phyloP scores from a whole-genome alignment of 768 basidiomycete genomes.

The Hericium erinaceus region DNA sequence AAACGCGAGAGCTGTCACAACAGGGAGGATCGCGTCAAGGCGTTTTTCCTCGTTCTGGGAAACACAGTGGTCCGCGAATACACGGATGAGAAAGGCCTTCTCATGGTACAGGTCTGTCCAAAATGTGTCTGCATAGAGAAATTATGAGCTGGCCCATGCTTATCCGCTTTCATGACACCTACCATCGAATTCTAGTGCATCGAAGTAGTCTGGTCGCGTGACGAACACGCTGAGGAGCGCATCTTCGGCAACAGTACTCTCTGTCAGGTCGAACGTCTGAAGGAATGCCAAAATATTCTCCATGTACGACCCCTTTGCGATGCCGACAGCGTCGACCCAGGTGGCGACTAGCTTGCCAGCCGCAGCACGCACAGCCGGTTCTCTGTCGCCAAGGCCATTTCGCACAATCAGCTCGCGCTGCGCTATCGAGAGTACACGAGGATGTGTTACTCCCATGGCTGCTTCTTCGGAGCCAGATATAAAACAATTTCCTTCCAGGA shows the following conservation, averaged over 20 bases:
- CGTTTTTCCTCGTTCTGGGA: constrained; percentile 48
- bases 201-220: constrained; percentile 53
- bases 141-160: neutral
- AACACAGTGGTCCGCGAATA: constrained; percentile 73
- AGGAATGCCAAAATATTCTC: constrained; percentile 41
- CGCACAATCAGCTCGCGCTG: constrained; percentile 74
- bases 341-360: constrained; percentile 60
- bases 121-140: constrained; percentile 43
- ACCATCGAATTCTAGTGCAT: constrained; percentile 65
- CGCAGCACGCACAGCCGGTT: constrained; percentile 59
- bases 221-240: constrained; percentile 68
- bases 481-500: constrained; percentile 37
- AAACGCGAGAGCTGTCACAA: constrained; percentile 76
- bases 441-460: constrained; percentile 52
- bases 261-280: constrained; percentile 47
- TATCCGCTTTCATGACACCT: constrained; percentile 13
- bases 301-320: constrained; percentile 28
- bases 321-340: constrained; percentile 61
- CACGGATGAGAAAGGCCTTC: constrained; percentile 71
- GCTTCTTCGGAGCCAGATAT: constrained; percentile 12
- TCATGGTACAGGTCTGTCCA: constrained; percentile 68
- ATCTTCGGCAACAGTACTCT: constrained; percentile 58
- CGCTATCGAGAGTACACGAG: constrained; percentile 51
- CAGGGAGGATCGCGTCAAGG: constrained; percentile 68
- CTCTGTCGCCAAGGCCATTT: constrained; percentile 83